Evolutionary conservation across 768 basidiomycete genomes (phyloP), one percentile per base, ranked within the genome.

Genomic region (Agaricus blazei): DNA sequence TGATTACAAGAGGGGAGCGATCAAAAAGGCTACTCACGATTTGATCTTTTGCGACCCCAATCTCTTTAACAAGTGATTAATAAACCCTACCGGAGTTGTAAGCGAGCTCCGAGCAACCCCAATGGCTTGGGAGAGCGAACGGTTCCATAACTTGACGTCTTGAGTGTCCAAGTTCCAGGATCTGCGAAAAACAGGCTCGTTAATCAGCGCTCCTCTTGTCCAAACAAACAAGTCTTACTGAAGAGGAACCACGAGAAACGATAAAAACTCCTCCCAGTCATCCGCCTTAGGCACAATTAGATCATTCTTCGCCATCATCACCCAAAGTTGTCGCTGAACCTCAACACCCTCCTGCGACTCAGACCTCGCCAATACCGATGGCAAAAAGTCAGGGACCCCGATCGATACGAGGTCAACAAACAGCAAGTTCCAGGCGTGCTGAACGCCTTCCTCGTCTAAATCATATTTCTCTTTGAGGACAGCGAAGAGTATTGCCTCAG

Each of bases 261-360:
- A 66, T 1, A 77, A 60, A 0, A 80, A 54, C 47, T 75, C 73
- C 51, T 68, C 64, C 79, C 77, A 80, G 43, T 60, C 58, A 15
- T 47, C 60, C 9, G 66, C 64, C 4, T 49, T 36, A n/a, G 19
- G 34, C 65, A 55, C 61, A 69, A 67, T 2, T 64, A 34, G 14
- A 9, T 48, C 56, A 38, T 56, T 67, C 50, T 63, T 66, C 3
- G 77, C 79, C 23, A 80, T 54, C 40, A 76, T 61, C 3, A 55
- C 62, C 85, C 85, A 86, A 23, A 84, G 63, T 46, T 74, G 70
- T 31, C 77, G 74, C 28, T 69, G 71, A 36, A 72, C 64, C 40
- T 75, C 70, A 46, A 61, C 58, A 15, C 62, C 64, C 24, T 60
- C 64, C 27, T 60, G 62, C 48, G 58, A 59, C 47, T 68, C 67